phyloP scores from a whole-genome alignment of 441 rosid genomes.

The California macrophylla region DNA sequence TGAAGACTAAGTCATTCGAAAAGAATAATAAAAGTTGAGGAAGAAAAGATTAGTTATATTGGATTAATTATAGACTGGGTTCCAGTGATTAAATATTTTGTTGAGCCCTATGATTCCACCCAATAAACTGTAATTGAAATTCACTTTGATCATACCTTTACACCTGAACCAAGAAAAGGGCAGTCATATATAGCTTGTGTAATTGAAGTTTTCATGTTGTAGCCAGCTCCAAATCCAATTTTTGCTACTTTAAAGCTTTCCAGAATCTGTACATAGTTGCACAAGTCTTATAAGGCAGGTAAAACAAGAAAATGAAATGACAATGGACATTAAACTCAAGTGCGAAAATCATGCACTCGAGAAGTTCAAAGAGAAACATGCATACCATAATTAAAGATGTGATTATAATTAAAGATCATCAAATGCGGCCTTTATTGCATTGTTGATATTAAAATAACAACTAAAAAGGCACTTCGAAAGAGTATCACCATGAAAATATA shows the following conservation, averaged over 20 bases:
- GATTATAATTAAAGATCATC: constrained; percentile 1
- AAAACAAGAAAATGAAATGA: not conserved
- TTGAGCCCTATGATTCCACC: not conserved
- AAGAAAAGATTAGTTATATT: not conserved
- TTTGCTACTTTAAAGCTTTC: constrained; percentile 59
- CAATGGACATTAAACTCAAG: not conserved
- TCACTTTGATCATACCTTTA: constrained; percentile 43
- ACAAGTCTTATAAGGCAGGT: constrained; percentile 10
- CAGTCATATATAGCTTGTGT: constrained; percentile 62
- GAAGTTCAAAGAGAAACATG: constrained; percentile 7
- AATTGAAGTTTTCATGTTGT: constrained; percentile 50
- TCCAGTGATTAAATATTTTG: not conserved
- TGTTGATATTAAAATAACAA: not conserved
- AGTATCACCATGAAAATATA: constrained; percentile 23
- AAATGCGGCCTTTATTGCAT: not conserved
- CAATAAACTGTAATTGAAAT: not conserved
- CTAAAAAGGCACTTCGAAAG: not conserved
- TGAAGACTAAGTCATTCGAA: not conserved
- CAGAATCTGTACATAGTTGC: constrained; percentile 44
- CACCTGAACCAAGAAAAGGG: constrained; percentile 68
- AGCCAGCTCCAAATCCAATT: constrained; percentile 86
- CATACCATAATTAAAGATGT: not conserved
- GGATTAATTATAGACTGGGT: not conserved
- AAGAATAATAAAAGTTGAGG: not conserved
- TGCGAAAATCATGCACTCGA: constrained; percentile 9